Base-by-base conservation (phyloP, 441 rosid species). In the Populus tomentosa region DNA sequence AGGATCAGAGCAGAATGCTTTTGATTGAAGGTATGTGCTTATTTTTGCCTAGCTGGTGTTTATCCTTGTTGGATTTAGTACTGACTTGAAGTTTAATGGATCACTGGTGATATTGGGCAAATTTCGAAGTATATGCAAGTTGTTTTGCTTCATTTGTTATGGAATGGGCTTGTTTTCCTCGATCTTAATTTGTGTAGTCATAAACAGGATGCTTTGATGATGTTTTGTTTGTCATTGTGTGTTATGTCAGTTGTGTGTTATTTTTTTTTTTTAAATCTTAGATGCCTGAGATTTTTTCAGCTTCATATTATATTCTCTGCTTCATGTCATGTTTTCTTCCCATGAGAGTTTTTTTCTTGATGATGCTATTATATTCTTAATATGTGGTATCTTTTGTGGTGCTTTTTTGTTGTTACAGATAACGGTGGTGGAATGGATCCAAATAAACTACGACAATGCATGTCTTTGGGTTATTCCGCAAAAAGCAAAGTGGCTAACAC, bases 391-490 rank as follows among this genome's bases (percentile, higher is more conserved):
- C 66, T 94, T 68, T 65, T 28, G 28, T n/a, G 53, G 1, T 59
- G 67, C 56, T 42, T 33, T 53, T 26, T n/a, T 63, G 10, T 62
- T 40, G 38, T 80, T 90, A 83, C 83, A 96, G 99, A 96, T 72
- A 80, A 78, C 77, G 97, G 94, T 20, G 92, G 97, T 24, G 97
- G 97, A 30, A 92, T 92, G 94, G 83, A 78, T 85, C 93, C 97
- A 36, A 92, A 90, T 66, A 89, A 79, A 77, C 82, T 92, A 86
- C 85, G 97, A 10, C 87, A 86, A 5, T 92, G 95, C 80, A 86
- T 92, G 94, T 92, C 95, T 40, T 81, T 92, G 0, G 95, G 97
- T 63, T 92, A 90, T 77, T 92, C 97, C 73, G 91, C 88, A 6
- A 92, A 92, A 80, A 88, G 90, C 90, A 92, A 92, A 86, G 42